Conservation (phyloP, 176 grass and related monocot species). For the Rhynchospora tenuis region DNA sequence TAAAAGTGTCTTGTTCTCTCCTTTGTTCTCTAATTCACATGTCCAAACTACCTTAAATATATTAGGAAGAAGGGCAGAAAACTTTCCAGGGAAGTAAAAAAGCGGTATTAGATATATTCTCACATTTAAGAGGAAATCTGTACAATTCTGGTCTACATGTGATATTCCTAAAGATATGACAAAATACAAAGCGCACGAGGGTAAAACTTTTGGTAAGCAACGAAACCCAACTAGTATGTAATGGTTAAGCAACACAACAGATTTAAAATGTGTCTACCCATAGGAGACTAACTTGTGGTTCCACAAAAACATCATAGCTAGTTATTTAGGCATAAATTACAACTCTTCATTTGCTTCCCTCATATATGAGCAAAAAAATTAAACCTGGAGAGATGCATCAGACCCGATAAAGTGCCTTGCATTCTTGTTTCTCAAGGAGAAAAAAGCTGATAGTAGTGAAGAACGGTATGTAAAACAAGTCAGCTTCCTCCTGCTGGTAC, state of each 20-base stretch:
- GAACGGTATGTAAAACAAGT: conserved; percentile 90
- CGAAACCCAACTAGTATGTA: background rate
- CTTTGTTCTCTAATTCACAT: background rate
- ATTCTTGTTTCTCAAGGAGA: conserved; percentile 93
- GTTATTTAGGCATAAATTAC: background rate
- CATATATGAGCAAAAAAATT: conserved; percentile 27
- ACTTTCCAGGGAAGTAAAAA: background rate
- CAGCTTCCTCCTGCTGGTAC: conserved; percentile 71
- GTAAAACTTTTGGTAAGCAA: background rate
- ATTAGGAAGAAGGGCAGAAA: background rate
- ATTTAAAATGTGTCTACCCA: background rate
- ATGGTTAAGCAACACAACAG: background rate
- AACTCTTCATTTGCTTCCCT: background rate
- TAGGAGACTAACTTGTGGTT: background rate
- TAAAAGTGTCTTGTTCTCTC: background rate
- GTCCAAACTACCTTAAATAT: background rate
- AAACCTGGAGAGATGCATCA: conserved; percentile 91
- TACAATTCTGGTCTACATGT: background rate
- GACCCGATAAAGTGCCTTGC: conserved; percentile 99
- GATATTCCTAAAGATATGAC: background rate
- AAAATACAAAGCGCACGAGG: background rate
- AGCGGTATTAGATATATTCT: background rate
- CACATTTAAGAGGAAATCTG: background rate
- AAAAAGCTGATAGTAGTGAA: conserved; percentile 98
- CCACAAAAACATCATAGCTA: background rate